phyloP scores from a whole-genome alignment of 1,284 basidiomycete species.

The Bjerkandera adusta region DNA sequence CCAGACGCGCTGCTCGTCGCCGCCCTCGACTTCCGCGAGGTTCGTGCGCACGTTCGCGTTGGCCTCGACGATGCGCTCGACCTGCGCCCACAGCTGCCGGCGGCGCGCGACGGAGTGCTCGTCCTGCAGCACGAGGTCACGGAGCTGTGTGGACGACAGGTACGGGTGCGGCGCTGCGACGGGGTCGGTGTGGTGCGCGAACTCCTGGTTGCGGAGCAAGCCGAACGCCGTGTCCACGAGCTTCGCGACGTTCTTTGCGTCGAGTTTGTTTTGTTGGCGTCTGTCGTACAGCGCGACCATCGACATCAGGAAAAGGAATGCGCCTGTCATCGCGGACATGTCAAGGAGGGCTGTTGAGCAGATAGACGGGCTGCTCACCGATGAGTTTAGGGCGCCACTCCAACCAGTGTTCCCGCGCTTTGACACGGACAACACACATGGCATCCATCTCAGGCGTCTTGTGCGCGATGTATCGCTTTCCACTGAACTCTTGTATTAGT shows the following conservation, averaged over 20 bases:
- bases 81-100: conserved; percentile 80
- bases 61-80: conserved; percentile 86
- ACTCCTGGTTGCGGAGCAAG: conserved; percentile 83
- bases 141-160: conserved; percentile 86
- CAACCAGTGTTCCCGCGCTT: conserved; percentile 62
- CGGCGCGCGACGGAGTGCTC: conserved; percentile 73
- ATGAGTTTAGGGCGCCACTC: conserved; percentile 69
- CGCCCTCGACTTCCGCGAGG: conserved; percentile 85
- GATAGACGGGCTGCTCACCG: conserved; percentile 44
- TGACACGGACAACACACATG: conserved; percentile 70
- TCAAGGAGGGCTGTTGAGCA: neutral
- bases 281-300: conserved; percentile 33
- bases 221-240: conserved; percentile 82
- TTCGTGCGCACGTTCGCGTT: conserved; percentile 94
- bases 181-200: conserved; percentile 84
- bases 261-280: conserved; percentile 53
- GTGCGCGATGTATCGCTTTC: conserved; percentile 76
- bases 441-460: conserved; percentile 70
- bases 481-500: conserved; percentile 41
- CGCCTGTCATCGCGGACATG: too few relatives aligned
- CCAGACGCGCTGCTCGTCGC: conserved; percentile 86
- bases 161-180: conserved; percentile 76
- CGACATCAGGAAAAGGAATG: too few relatives aligned
- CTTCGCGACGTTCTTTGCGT: conserved; percentile 70
- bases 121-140: conserved; percentile 85